A percentile compares a stretch with the other conserved stretches of the same genome.
Evolutionary conservation across 371 early-diverging fungal genomes (phyloP).

Genomic region (Phascolomyces articulosus): DNA sequence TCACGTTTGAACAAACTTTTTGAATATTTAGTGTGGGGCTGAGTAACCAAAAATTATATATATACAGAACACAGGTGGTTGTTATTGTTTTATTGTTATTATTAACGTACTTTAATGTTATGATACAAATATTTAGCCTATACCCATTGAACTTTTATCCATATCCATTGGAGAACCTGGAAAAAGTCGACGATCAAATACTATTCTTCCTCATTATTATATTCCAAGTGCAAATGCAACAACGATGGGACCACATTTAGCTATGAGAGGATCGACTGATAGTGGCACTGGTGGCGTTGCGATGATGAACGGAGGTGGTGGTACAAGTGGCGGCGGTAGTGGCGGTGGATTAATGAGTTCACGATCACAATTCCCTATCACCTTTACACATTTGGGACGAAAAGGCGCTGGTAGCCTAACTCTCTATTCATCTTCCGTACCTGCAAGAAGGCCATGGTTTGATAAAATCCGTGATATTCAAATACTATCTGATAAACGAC

Average conservation of each 20-base stretch:
- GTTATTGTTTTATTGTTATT: too few relatives aligned
- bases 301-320: constrained; percentile 35
- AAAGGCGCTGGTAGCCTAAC: constrained; percentile 61
- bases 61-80: neutral
- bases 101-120: too few relatives aligned
- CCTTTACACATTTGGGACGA: constrained; percentile 79
- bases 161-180: constrained; percentile 18
- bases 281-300: constrained; percentile 9
- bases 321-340: neutral
- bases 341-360: neutral
- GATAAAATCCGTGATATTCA: constrained; percentile 79
- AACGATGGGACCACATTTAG: constrained; percentile 7
- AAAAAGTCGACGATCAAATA: constrained; percentile 25
- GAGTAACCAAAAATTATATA: neutral
- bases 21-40: too few relatives aligned
- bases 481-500: constrained; percentile 50
- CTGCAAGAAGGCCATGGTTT: constrained; percentile 82
- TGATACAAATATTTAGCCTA: constrained; percentile 50
- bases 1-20: too few relatives aligned
- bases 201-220: constrained; percentile 46
- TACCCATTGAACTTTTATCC: constrained; percentile 71
- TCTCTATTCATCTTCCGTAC: constrained; percentile 71
- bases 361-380: constrained; percentile 53
- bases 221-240: constrained; percentile 23
- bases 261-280: constrained; percentile 9